Percentiles rank a stretch among this genome's conserved stretches.
These are phyloP conservation scores for Yamadazyma sp. DNA, from an alignment of 1,139 yeast species.

Conservation along the genomic window DNA sequence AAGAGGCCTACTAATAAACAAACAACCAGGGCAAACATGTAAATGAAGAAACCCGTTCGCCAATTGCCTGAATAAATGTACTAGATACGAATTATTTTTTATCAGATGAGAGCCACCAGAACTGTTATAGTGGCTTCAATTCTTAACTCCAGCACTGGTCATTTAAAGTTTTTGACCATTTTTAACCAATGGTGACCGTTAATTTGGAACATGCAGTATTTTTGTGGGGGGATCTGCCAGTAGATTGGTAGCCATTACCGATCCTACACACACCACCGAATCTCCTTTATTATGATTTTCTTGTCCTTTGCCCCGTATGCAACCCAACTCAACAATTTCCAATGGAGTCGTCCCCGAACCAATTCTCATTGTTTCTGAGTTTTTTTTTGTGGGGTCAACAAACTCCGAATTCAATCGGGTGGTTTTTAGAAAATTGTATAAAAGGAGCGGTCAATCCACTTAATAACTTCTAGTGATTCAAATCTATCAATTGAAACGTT, in stretches of 20 bases:
- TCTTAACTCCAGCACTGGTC: no score
- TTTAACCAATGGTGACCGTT: not conserved
- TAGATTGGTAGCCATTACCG: not conserved
- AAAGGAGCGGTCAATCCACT: conserved; percentile 2
- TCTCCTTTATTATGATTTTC: not conserved
- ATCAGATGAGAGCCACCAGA: no score
- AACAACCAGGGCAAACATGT: no score
- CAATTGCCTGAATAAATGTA: no score
- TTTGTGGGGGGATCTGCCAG: conserved; percentile 1
- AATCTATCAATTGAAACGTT: not conserved
- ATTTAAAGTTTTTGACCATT: not conserved
- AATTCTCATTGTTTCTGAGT: not conserved
- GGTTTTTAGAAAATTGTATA: conserved; percentile 2
- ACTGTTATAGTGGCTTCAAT: no score
- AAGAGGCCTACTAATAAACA: no score
- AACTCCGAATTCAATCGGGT: conserved; percentile 4
- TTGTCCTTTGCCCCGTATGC: not conserved
- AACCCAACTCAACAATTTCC: conserved; percentile 3
- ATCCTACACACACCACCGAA: not conserved
- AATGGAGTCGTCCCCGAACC: not conserved
- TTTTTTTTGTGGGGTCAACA: conserved; percentile 9
- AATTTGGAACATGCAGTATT: not conserved
- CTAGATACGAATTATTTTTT: no score
- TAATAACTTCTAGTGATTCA: not conserved
- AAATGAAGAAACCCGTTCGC: no score